phyloP scores from a whole-genome alignment of 2,329 filamentous ascomycete species.

The Thermochaetoides dissita region DNA sequence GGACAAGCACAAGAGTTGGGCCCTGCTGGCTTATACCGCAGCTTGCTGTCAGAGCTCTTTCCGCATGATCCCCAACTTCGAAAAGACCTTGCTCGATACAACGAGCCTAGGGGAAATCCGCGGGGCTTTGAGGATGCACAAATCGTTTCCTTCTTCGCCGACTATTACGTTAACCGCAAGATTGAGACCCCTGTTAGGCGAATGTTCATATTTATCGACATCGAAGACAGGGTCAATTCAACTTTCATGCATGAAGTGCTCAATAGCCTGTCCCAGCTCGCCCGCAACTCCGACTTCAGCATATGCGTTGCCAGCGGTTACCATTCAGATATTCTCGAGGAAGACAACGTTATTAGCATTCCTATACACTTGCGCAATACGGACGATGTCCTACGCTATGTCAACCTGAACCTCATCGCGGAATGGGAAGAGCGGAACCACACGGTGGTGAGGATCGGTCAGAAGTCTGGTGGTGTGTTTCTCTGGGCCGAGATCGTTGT shows the following conservation, averaged over 20 bases:
- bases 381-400: conserved; percentile 20
- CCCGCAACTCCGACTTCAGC: conserved; percentile 21
- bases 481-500: conserved; percentile 24
- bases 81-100: conserved; percentile 13
- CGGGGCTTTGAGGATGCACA: conserved; percentile 17
- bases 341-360: conserved; percentile 16
- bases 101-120: conserved; percentile 3
- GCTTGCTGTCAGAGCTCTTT: conserved; percentile 19
- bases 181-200: conserved; percentile 17
- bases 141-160: conserved; percentile 20
- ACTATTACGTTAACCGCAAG: conserved; percentile 18
- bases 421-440: conserved; percentile 20
- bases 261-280: conserved; percentile 17
- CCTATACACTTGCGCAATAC: conserved; percentile 19
- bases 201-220: conserved; percentile 22
- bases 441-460: conserved; percentile 17
- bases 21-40: conserved; percentile 17
- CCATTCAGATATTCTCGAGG: conserved; percentile 13
- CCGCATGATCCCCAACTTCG: conserved; percentile 18
- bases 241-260: conserved; percentile 18
- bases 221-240: conserved; percentile 15
- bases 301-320: conserved; percentile 19
- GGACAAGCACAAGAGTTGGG: conserved; percentile 9
- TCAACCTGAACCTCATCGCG: conserved; percentile 19
- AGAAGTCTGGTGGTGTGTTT: conserved; percentile 20